Evolutionary conservation across 164 flowering plant genomes (phyloP).

Genomic region (Chimonanthus salicifolius): DNA sequence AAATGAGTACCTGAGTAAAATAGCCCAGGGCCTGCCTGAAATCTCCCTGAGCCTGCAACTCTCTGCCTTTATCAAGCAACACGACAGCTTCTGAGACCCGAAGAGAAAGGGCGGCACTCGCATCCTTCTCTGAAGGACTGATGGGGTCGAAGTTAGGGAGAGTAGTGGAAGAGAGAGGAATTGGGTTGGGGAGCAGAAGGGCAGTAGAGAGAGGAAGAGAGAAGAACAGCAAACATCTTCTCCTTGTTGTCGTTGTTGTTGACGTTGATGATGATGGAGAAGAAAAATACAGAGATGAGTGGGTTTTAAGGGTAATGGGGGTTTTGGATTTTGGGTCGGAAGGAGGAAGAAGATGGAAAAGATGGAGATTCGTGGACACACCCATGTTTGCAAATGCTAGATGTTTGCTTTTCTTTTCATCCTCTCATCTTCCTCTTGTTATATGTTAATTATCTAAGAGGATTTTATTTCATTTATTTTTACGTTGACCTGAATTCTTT

Average conservation of each 20-base stretch:
- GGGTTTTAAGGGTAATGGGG: neutral
- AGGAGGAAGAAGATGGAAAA: too few species aligned
- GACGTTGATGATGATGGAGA: neutral
- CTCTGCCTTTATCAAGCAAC: constrained; percentile 53
- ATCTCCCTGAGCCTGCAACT: constrained; percentile 62
- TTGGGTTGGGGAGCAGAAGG: constrained; percentile 2
- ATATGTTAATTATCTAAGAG: too few species aligned
- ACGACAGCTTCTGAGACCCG: constrained; percentile 42
- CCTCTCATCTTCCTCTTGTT: too few species aligned
- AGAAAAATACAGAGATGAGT: neutral
- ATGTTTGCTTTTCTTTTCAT: too few species aligned
- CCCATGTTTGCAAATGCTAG: too few species aligned
- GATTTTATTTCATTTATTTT: too few species aligned
- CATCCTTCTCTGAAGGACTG: constrained; percentile 36
- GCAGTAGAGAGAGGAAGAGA: constrained; percentile 23
- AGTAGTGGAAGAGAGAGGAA: constrained; percentile 17
- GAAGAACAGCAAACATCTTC: constrained; percentile 31
- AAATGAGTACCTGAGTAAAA: constrained; percentile 42
- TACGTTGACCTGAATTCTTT: too few species aligned
- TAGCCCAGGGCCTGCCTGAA: constrained; percentile 43
- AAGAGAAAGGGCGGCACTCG: constrained; percentile 28
- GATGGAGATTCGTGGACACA: too few species aligned
- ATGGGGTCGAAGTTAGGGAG: constrained; percentile 37
- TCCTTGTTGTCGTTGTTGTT: neutral
- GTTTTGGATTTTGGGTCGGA: too few species aligned